Conservation (phyloP, 306 rosid genomes). For the Carpinus viminea region DNA sequence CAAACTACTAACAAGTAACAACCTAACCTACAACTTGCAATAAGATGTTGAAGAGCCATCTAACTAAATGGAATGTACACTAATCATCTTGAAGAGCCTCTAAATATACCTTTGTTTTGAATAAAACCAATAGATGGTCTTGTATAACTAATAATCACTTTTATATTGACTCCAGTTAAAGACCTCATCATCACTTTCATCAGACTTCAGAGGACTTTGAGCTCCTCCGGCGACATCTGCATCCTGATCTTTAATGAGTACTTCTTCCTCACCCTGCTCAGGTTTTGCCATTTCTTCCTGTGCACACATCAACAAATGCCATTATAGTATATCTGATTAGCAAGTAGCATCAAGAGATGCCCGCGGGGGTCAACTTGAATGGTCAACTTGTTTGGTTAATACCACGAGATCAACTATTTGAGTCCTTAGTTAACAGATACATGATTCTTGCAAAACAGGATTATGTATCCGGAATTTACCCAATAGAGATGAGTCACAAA, state of each 20-base stretch:
- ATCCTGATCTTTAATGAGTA: slow-evolving; percentile 40
- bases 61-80: not conserved
- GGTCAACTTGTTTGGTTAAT: too few relatives aligned
- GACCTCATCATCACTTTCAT: slow-evolving; percentile 45
- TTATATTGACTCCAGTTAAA: slow-evolving; percentile 45
- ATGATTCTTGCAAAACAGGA: too few relatives aligned
- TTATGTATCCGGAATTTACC: too few relatives aligned
- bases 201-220: slow-evolving; percentile 51
- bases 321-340: not conserved
- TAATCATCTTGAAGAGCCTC: not conserved
- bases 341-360: not conserved
- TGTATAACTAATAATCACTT: slow-evolving; percentile 29
- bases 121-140: not conserved
- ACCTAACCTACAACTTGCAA: not conserved
- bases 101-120: not conserved
- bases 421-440: too few relatives aligned
- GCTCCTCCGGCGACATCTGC: slow-evolving; percentile 34
- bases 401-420: too few relatives aligned
- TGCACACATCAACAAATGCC: slow-evolving; percentile 15
- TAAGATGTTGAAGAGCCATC: not conserved
- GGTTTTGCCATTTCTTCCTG: slow-evolving; percentile 53
- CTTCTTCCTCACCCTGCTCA: slow-evolving; percentile 27
- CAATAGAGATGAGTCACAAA: too few relatives aligned
- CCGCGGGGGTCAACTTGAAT: too few relatives aligned
- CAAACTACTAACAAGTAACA: not conserved